Conservation (phyloP, 1,284 basidiomycete species). For the Macrocystidia cucumis region DNA sequence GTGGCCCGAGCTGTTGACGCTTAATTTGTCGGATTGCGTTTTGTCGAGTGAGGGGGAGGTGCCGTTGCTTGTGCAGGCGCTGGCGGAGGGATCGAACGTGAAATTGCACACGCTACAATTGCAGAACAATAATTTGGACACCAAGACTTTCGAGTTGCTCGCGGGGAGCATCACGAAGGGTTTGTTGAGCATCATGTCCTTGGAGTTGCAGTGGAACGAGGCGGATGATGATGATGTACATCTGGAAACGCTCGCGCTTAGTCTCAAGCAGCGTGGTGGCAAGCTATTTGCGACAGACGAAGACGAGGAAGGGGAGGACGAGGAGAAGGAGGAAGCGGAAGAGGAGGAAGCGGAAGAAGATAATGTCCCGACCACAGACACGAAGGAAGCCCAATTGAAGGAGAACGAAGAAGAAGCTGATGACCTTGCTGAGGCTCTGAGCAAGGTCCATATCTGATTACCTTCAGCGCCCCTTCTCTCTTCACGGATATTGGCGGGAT, state of each 20-base stretch:
- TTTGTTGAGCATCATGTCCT: slow-evolving; percentile 46
- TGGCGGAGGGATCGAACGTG: slow-evolving; percentile 68
- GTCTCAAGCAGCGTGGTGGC: slow-evolving; percentile 64
- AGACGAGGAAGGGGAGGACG: slow-evolving; percentile 77
- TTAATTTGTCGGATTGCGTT: slow-evolving; percentile 93
- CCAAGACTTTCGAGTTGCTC: slow-evolving; percentile 60
- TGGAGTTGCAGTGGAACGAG: slow-evolving; percentile 89
- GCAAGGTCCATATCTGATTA: slow-evolving; percentile 39
- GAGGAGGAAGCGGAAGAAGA: slow-evolving; percentile 36
- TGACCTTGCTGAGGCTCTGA: slow-evolving; percentile 54
- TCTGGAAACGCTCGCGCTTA: slow-evolving; percentile 55
- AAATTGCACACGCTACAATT: slow-evolving; percentile 73
- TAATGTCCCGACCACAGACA: slow-evolving; percentile 8
- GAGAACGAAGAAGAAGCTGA: no score
- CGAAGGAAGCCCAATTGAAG: no score
- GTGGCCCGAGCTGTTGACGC: slow-evolving; percentile 68
- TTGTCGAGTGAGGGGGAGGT: slow-evolving; percentile 65
- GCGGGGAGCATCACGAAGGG: slow-evolving; percentile 58
- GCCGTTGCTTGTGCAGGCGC: slow-evolving; percentile 55
- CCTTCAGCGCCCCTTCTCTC: background rate
- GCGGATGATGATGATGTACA: slow-evolving; percentile 77
- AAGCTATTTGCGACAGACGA: slow-evolving; percentile 56
- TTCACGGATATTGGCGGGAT: background rate
- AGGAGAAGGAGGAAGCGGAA: slow-evolving; percentile 47
- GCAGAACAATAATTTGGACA: slow-evolving; percentile 88